Conservation (phyloP, 345 rosid genomes). For the Eucalyptus regnans region DNA sequence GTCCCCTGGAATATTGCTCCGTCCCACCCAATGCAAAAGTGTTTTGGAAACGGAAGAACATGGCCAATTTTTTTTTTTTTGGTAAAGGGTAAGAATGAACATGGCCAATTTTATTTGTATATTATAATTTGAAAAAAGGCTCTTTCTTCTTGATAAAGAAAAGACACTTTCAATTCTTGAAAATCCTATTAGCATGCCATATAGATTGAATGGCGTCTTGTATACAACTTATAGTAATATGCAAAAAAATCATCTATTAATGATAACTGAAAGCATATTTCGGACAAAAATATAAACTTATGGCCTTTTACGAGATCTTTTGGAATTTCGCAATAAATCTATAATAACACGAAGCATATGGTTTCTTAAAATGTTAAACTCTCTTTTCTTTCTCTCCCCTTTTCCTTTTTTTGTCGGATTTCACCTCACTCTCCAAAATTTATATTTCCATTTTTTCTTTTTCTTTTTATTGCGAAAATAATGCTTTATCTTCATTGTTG, state of each 20-base stretch:
- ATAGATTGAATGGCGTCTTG: no score
- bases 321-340: neutral
- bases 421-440: neutral
- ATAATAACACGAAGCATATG: accelerated
- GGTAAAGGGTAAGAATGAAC: neutral
- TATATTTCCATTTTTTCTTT: neutral
- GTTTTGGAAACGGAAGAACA: neutral
- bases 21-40: neutral
- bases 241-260: no score
- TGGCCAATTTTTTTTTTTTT: no score
- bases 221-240: no score
- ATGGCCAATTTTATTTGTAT: neutral
- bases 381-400: neutral
- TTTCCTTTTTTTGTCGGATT: neutral
- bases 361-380: neutral
- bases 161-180: neutral
- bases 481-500: neutral
- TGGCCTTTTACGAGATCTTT: neutral
- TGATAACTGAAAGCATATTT: no score
- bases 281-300: neutral
- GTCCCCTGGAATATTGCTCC: neutral
- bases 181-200: no score
- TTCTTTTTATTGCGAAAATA: neutral
- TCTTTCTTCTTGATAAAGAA: neutral
- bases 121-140: neutral